Evolutionary conservation across 768 basidiomycete genomes (phyloP).

Genomic region (Amanita rimosa): DNA sequence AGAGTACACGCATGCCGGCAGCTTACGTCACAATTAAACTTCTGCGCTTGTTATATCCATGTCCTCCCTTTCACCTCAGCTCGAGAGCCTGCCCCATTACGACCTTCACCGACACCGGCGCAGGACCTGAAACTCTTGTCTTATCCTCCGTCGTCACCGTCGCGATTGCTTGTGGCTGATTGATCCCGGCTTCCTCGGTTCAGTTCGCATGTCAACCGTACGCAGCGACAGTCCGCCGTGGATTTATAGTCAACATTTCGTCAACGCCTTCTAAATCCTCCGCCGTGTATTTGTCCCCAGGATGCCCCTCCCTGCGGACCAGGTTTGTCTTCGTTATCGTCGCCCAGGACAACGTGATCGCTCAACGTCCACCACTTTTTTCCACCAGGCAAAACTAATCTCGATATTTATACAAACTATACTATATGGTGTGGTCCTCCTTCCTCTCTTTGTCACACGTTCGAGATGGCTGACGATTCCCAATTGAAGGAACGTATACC

Average conservation of each 20-base stretch:
- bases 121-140: no score
- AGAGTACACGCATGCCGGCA: no score
- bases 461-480: neutral
- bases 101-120: neutral
- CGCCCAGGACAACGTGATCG: neutral
- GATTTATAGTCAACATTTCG: neutral
- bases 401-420: constrained; percentile 18
- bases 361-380: neutral
- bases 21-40: no score
- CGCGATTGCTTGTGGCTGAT: no score
- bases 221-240: neutral
- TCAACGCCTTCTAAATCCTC: neutral
- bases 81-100: neutral
- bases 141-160: no score
- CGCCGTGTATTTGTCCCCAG: neutral
- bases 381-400: constrained; percentile 13
- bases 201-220: constrained; percentile 1
- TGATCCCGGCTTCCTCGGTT: no score
- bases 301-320: constrained; percentile 9
- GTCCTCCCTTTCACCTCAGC: neutral
- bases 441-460: neutral
- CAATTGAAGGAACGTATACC: constrained; percentile 15
- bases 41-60: neutral
- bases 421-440: constrained; percentile 13
- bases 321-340: constrained; percentile 6